Percentiles rank a stretch among this genome's conserved stretches.
Evolutionary conservation across 2,329 filamentous ascomycete species (phyloP).

Genomic region (Myriosclerotinia scirpicola): DNA sequence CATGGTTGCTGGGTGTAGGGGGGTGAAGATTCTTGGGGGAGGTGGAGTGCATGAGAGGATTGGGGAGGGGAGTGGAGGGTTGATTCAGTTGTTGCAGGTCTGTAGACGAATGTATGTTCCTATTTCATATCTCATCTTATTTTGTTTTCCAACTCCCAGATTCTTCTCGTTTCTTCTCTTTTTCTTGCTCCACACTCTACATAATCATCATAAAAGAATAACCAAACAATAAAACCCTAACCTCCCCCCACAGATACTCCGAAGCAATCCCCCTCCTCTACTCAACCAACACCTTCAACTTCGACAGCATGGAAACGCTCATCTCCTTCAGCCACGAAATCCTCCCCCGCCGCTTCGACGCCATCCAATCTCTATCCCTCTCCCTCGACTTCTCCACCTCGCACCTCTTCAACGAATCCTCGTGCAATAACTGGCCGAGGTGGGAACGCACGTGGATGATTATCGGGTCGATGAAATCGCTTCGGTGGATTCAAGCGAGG

Average conservation of each 20-base stretch:
- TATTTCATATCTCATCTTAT: neutral
- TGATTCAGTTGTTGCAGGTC: constrained; percentile 30
- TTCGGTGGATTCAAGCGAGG: constrained; percentile 24
- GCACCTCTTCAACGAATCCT: constrained; percentile 16
- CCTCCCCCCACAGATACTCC: constrained; percentile 30
- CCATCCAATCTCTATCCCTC: constrained; percentile 30
- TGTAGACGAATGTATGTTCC: constrained; percentile 32
- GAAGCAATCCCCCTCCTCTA: constrained; percentile 35
- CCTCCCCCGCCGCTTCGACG: constrained; percentile 33
- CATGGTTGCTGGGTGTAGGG: constrained; percentile 25
- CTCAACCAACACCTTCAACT: constrained; percentile 34
- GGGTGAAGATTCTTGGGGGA: constrained; percentile 27
- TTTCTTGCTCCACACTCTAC: neutral
- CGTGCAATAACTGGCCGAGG: constrained; percentile 26
- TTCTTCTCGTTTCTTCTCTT: neutral
- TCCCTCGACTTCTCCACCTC: constrained; percentile 29
- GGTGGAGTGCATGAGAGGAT: constrained; percentile 2
- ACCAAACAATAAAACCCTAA: neutral
- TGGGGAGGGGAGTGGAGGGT: constrained; percentile 7
- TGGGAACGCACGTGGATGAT: constrained; percentile 34
- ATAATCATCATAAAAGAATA: neutral
- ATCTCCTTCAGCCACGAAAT: constrained; percentile 30
- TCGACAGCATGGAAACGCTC: constrained; percentile 32
- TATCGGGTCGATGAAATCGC: constrained; percentile 29
- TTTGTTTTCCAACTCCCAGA: neutral